Conservation (phyloP, 2,329 filamentous ascomycete genomes). For the Alternaria ethzedia region DNA sequence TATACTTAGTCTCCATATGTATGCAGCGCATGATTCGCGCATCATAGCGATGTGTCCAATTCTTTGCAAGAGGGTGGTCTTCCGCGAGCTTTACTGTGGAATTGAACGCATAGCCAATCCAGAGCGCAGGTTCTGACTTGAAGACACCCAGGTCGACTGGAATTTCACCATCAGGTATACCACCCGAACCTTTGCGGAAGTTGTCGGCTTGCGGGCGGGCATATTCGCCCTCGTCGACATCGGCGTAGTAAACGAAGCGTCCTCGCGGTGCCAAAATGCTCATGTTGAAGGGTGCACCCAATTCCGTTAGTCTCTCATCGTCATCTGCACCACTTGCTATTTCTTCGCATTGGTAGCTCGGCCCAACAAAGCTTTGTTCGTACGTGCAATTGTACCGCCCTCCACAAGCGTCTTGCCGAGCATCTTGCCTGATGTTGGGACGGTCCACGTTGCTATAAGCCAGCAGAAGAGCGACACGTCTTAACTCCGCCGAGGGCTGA, state of each 20-base stretch:
- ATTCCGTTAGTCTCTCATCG: slow-evolving; percentile 21
- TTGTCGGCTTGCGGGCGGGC: slow-evolving; percentile 29
- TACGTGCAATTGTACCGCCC: slow-evolving; percentile 45
- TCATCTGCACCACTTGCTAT: slow-evolving; percentile 32
- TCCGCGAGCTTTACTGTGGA: slow-evolving; percentile 26
- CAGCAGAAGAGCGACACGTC: slow-evolving; percentile 37
- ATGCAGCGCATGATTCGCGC: slow-evolving; percentile 40
- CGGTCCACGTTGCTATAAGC: slow-evolving; percentile 40
- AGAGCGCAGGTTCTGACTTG: slow-evolving; percentile 44
- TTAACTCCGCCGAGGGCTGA: slow-evolving; percentile 39
- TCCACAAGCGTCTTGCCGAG: slow-evolving; percentile 46
- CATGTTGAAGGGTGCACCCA: slow-evolving; percentile 43
- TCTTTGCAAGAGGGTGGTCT: slow-evolving; percentile 27
- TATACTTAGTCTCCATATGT: slow-evolving; percentile 45
- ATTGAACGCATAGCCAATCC: slow-evolving; percentile 44
- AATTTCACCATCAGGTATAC: slow-evolving; percentile 30
- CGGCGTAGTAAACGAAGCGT: slow-evolving; percentile 34
- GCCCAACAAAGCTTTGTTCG: slow-evolving; percentile 36
- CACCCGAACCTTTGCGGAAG: slow-evolving; percentile 35
- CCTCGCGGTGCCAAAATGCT: slow-evolving; percentile 38
- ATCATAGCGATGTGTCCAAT: slow-evolving; percentile 40
- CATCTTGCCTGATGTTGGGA: slow-evolving; percentile 33
- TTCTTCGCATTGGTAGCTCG: slow-evolving; percentile 43
- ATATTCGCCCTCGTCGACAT: slow-evolving; percentile 41
- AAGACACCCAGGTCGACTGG: slow-evolving; percentile 35